Evolutionary conservation across 164 flowering plant genomes (phyloP).

Genomic region (Houttuynia cordata): DNA sequence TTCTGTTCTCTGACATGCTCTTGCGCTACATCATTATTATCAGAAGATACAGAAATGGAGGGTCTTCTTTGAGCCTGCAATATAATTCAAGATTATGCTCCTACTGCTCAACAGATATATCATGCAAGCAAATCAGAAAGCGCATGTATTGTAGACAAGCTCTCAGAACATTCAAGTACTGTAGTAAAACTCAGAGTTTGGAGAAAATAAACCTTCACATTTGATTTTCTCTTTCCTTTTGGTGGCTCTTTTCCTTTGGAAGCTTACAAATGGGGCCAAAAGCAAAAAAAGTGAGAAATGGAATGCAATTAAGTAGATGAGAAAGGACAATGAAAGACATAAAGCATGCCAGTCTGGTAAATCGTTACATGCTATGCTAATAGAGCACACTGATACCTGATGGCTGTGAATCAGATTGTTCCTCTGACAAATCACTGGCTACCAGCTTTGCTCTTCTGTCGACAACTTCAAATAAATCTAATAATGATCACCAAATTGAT

Average conservation of each 20-base stretch:
- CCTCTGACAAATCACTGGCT: slow-evolving; percentile 68
- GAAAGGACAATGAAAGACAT: neutral
- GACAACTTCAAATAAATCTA: slow-evolving; percentile 92
- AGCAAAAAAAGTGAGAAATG: slow-evolving; percentile 7
- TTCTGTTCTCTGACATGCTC: slow-evolving; percentile 23
- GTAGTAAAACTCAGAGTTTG: neutral
- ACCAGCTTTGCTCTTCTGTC: slow-evolving; percentile 95
- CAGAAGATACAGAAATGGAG: slow-evolving; percentile 24
- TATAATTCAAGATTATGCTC: slow-evolving; percentile 1
- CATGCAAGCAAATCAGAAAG: neutral
- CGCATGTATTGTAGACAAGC: no score
- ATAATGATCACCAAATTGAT: slow-evolving; percentile 1
- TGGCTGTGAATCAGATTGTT: slow-evolving; percentile 38
- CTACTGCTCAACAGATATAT: neutral
- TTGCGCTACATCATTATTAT: slow-evolving; percentile 16
- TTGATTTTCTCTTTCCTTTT: slow-evolving; percentile 36
- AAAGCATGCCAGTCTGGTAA: neutral
- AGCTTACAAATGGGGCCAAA: slow-evolving; percentile 25
- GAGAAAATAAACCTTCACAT: slow-evolving; percentile 9
- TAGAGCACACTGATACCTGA: slow-evolving; percentile 43
- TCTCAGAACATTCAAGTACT: neutral
- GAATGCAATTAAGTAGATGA: slow-evolving; percentile 1
- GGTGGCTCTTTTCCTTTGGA: slow-evolving; percentile 53
- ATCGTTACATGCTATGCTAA: neutral
- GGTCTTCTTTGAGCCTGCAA: slow-evolving; percentile 40